Evolutionary conservation across 345 rosid species (phyloP).

Genomic region (Physaria fendleri): DNA sequence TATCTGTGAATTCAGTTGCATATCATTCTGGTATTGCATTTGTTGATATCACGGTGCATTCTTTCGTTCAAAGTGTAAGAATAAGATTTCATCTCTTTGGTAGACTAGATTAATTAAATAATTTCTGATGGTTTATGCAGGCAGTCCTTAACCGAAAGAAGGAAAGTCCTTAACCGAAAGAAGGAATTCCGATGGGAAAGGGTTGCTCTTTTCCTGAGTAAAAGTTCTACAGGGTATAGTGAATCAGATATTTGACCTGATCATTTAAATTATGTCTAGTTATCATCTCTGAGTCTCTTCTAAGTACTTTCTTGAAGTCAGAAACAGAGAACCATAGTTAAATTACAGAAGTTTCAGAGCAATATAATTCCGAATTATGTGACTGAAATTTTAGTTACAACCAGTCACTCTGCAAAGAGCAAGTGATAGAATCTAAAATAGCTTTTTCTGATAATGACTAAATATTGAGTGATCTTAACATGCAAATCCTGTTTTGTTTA

Average conservation of each 20-base stretch:
- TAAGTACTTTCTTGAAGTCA: background rate
- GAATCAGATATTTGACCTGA: background rate
- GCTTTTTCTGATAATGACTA: background rate
- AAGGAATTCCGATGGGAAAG: constrained; percentile 91
- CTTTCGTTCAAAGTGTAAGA: background rate
- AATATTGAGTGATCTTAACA: background rate
- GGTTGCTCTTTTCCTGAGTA: constrained; percentile 62
- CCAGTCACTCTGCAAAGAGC: background rate
- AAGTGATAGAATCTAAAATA: background rate
- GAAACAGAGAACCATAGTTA: background rate
- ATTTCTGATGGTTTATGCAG: constrained; percentile 34
- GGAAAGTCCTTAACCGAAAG: constrained; percentile 65
- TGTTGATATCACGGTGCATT: background rate
- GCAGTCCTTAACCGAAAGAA: constrained; percentile 69
- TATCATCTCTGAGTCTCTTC: background rate
- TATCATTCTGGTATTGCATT: background rate
- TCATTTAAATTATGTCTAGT: background rate
- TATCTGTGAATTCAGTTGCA: background rate
- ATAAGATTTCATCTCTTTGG: background rate
- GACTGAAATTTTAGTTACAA: background rate
- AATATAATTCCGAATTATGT: background rate
- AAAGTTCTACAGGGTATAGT: constrained; percentile 56
- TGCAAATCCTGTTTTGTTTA: background rate
- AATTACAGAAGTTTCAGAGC: background rate
- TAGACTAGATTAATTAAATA: background rate